Evolutionary conservation across 2,329 filamentous ascomycete species (phyloP).

Genomic region (Paraphaeosphaeria sporulosa): DNA sequence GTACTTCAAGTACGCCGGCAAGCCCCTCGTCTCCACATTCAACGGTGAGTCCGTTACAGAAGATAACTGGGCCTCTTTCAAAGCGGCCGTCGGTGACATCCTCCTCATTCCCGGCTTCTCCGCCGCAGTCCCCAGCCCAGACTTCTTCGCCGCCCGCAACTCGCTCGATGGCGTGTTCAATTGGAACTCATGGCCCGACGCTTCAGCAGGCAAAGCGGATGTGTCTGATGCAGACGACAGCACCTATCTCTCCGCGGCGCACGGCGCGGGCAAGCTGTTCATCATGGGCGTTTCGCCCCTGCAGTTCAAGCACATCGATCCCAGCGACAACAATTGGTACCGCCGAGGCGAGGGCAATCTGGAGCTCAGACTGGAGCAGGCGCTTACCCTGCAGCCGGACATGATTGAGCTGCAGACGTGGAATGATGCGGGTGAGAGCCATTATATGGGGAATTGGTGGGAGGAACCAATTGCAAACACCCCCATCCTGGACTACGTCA

Average conservation of each 20-base stretch:
- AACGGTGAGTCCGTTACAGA: slow-evolving; percentile 35
- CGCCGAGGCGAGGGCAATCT: slow-evolving; percentile 50
- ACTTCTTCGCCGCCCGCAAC: slow-evolving; percentile 32
- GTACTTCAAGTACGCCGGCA: slow-evolving; percentile 39
- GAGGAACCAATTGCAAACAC: slow-evolving; percentile 38
- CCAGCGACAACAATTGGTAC: slow-evolving; percentile 47
- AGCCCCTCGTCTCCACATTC: slow-evolving; percentile 45
- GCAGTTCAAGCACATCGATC: slow-evolving; percentile 50
- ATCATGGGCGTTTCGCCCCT: slow-evolving; percentile 50
- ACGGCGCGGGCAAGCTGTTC: slow-evolving; percentile 43
- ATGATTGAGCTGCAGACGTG: slow-evolving; percentile 52
- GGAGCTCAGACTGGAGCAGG: slow-evolving; percentile 35
- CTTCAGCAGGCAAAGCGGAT: slow-evolving; percentile 26
- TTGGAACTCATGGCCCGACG: slow-evolving; percentile 49
- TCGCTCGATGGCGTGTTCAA: slow-evolving; percentile 48
- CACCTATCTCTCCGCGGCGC: slow-evolving; percentile 38
- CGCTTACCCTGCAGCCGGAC: slow-evolving; percentile 45
- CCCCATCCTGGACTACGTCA: slow-evolving; percentile 35
- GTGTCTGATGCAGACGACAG: slow-evolving; percentile 40
- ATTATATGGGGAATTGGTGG: slow-evolving; percentile 54
- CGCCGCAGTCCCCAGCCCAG: slow-evolving; percentile 23
- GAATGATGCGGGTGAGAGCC: slow-evolving; percentile 52
- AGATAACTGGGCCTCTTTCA: slow-evolving; percentile 30
- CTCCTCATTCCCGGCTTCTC: slow-evolving; percentile 45
- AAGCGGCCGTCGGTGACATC: slow-evolving; percentile 34